These are phyloP conservation scores for Globisporangium spiculum DNA, from an alignment of 352 stramenopile genomes.

Conservation along the genomic window DNA sequence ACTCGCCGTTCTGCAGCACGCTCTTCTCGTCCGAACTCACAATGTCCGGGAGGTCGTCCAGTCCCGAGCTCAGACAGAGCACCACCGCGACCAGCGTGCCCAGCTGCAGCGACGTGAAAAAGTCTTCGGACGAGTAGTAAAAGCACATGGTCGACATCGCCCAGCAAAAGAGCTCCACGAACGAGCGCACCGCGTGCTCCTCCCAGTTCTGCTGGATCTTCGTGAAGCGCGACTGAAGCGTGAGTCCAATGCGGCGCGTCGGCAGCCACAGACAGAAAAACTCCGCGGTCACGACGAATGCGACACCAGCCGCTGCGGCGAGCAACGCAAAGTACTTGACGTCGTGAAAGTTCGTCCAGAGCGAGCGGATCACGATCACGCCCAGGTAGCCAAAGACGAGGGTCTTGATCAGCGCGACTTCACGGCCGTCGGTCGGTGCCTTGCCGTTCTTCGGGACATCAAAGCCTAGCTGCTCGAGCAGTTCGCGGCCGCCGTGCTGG, in stretches of 20 bases:
- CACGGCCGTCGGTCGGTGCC: constrained; percentile 57
- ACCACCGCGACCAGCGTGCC: constrained; percentile 55
- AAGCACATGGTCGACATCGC: constrained; percentile 49
- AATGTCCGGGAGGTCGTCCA: constrained; percentile 58
- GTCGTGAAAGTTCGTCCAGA: constrained; percentile 69
- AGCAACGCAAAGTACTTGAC: constrained; percentile 72
- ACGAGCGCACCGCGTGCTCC: constrained; percentile 44
- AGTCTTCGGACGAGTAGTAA: constrained; percentile 54
- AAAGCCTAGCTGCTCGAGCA: constrained; percentile 64
- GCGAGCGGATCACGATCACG: constrained; percentile 53
- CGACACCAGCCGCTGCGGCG: constrained; percentile 58
- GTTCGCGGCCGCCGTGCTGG: constrained; percentile 49
- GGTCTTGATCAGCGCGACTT: constrained; percentile 75
- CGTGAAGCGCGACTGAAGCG: constrained; percentile 73
- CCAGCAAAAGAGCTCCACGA: constrained; percentile 67
- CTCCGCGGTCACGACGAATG: constrained; percentile 72
- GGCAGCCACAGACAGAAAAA: constrained; percentile 80
- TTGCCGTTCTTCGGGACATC: constrained; percentile 72
- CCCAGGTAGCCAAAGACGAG: constrained; percentile 75
- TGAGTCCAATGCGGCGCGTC: constrained; percentile 64
- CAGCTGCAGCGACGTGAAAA: constrained; percentile 45
- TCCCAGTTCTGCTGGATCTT: constrained; percentile 57
- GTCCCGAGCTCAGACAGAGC: constrained; percentile 46
- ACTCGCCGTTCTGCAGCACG: constrained; percentile 24
- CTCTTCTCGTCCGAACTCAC: constrained; percentile 35